Percentiles rank a stretch among this genome's conserved stretches.
These are phyloP conservation scores for Aspergillus tamarii DNA, from an alignment of 2,329 filamentous ascomycete genomes.

Conservation along the genomic window DNA sequence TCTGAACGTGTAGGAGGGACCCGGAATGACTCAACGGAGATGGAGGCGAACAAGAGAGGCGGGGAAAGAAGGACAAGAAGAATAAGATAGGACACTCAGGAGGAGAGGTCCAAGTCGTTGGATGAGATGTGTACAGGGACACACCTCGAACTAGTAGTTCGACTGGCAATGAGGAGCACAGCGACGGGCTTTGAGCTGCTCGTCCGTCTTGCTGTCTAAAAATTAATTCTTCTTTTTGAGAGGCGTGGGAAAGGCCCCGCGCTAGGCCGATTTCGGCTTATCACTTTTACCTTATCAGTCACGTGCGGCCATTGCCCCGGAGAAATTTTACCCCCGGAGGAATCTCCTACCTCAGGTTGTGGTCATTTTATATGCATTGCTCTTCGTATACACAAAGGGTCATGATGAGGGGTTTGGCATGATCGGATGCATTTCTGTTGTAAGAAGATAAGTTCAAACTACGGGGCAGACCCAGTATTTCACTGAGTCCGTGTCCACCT, in stretches of 20 bases:
- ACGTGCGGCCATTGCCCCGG: constrained; percentile 16
- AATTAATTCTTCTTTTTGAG: constrained; percentile 23
- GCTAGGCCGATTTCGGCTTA: constrained; percentile 32
- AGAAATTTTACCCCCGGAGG: constrained; percentile 1
- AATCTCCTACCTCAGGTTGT: constrained; percentile 9
- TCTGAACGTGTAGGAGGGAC: constrained; percentile 12
- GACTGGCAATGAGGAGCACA: constrained; percentile 20
- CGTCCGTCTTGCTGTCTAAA: constrained; percentile 18
- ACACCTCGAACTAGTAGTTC: constrained; percentile 26
- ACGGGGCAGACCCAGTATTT: constrained; percentile 2
- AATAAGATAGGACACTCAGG: constrained; percentile 3
- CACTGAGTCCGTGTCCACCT: background rate
- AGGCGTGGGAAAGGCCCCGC: constrained; percentile 24
- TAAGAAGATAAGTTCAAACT: background rate
- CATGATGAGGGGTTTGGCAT: background rate
- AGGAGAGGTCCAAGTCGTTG: constrained; percentile 17
- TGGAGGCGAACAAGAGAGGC: constrained; percentile 4
- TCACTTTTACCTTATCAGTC: constrained; percentile 27
- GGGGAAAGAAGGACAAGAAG: constrained; percentile 2
- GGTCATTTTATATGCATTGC: background rate
- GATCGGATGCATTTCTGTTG: background rate
- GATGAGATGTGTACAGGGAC: constrained; percentile 17
- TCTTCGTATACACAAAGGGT: background rate
- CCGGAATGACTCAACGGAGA: constrained; percentile 6
- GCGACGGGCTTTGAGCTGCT: constrained; percentile 25